phyloP scores from a whole-genome alignment of 305 asterid genomes.

The Fraxinus latifolia region DNA sequence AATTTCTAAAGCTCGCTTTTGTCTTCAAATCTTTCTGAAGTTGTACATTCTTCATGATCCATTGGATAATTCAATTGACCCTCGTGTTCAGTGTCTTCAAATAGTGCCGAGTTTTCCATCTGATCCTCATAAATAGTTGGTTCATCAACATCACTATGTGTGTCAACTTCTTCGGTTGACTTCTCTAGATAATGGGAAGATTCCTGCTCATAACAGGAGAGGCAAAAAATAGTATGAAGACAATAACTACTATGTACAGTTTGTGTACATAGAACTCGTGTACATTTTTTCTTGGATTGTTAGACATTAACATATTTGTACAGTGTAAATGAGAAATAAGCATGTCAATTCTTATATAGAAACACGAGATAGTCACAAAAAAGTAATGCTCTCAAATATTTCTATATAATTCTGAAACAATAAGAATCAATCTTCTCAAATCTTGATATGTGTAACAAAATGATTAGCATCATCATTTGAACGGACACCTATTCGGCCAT shows the following conservation, averaged over 20 bases:
- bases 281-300: background rate
- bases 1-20: background rate
- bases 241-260: background rate
- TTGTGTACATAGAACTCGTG: background rate
- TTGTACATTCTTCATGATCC: slow-evolving; percentile 9
- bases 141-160: background rate
- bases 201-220: slow-evolving; percentile 1
- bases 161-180: background rate
- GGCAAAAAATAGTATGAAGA: background rate
- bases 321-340: background rate
- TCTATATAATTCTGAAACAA: background rate
- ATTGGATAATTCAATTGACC: background rate
- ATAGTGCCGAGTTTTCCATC: slow-evolving; percentile 10
- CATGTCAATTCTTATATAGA: background rate
- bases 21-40: background rate
- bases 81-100: slow-evolving; percentile 10
- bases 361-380: background rate
- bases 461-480: slow-evolving; percentile 24
- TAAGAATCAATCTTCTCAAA: background rate
- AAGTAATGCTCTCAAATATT: background rate
- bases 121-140: slow-evolving; percentile 12
- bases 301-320: background rate
- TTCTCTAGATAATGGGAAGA: slow-evolving; percentile 14
- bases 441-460: background rate
- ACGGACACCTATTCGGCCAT: slow-evolving; percentile 17